Percentiles rank a stretch among this genome's conserved stretches.
These are phyloP conservation scores for Trifolium dubium DNA, from an alignment of 306 rosid species.

Conservation along the genomic window DNA sequence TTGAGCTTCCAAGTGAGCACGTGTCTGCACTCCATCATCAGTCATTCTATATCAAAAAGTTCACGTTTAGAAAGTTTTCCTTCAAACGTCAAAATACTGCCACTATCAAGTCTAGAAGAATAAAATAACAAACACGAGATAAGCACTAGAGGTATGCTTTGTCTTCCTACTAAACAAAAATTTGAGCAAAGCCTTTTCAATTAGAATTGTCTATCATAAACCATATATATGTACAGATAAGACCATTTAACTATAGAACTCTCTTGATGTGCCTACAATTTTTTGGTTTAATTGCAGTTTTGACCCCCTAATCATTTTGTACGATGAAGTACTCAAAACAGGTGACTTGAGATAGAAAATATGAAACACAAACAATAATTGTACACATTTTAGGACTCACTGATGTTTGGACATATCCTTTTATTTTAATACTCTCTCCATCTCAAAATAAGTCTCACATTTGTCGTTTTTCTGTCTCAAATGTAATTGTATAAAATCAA, in stretches of 20 bases:
- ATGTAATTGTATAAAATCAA: too few species aligned
- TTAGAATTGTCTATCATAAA: background rate
- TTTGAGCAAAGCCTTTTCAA: background rate
- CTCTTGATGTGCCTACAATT: background rate
- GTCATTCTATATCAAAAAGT: constrained; percentile 66
- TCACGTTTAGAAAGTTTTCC: constrained; percentile 30
- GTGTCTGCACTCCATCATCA: constrained; percentile 96
- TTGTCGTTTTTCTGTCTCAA: too few species aligned
- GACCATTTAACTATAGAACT: background rate
- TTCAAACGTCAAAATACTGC: constrained; percentile 8
- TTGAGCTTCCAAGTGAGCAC: constrained; percentile 97
- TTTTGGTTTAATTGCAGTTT: too few species aligned
- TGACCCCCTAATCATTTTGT: background rate
- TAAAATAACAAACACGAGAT: background rate
- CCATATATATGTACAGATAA: background rate
- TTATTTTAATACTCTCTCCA: background rate
- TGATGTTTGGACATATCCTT: constrained; percentile 4
- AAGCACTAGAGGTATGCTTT: constrained; percentile 5
- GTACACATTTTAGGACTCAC: background rate
- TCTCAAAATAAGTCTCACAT: too few species aligned
- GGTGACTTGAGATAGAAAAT: background rate
- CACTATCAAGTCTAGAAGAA: constrained; percentile 1
- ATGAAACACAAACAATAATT: background rate
- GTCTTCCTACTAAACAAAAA: background rate
- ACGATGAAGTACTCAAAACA: background rate